These are phyloP conservation scores for Lyophyllum atratum DNA, from an alignment of 768 basidiomycete species.

Conservation along the genomic window DNA sequence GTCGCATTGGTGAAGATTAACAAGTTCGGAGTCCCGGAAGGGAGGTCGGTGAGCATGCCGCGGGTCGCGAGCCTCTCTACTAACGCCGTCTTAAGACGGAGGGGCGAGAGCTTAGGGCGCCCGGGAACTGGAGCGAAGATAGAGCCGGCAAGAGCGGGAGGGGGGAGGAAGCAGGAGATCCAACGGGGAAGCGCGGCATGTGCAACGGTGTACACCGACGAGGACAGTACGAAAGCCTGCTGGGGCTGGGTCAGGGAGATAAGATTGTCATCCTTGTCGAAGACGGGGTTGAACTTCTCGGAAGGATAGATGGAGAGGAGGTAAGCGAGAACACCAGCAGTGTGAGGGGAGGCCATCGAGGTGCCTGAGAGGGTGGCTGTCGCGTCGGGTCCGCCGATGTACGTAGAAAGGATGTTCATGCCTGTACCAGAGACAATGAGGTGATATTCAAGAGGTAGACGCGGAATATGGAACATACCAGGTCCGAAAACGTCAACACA, in stretches of 20 bases:
- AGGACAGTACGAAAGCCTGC: constrained; percentile 33
- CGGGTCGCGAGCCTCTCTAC: constrained; percentile 53
- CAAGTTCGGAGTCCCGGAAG: constrained; percentile 61
- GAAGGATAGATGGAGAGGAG: constrained; percentile 87
- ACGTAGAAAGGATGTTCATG: constrained; percentile 89
- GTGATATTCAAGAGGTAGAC: not conserved
- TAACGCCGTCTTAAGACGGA: constrained; percentile 77
- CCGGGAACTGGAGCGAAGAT: constrained; percentile 42
- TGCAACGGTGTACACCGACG: constrained; percentile 53
- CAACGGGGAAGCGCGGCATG: constrained; percentile 60
- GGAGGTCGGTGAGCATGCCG: constrained; percentile 51
- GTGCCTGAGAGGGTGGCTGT: constrained; percentile 84
- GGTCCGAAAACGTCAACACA: constrained; percentile 96
- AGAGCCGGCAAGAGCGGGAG: constrained; percentile 45
- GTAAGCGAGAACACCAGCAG: constrained; percentile 89
- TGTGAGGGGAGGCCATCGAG: constrained; percentile 95
- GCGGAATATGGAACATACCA: constrained; percentile 37
- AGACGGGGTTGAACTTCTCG: constrained; percentile 54
- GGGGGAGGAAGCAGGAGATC: constrained; percentile 58
- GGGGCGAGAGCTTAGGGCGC: constrained; percentile 55
- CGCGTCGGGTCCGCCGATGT: constrained; percentile 62
- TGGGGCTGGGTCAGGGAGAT: constrained; percentile 33
- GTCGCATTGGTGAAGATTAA: constrained; percentile 85
- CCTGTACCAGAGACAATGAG: constrained; percentile 33
- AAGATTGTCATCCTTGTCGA: constrained; percentile 39